Evolutionary conservation across 2,329 filamentous ascomycete genomes (phyloP), one percentile per base, ranked within the genome.

Genomic region (Trichothecium sympodiale): DNA sequence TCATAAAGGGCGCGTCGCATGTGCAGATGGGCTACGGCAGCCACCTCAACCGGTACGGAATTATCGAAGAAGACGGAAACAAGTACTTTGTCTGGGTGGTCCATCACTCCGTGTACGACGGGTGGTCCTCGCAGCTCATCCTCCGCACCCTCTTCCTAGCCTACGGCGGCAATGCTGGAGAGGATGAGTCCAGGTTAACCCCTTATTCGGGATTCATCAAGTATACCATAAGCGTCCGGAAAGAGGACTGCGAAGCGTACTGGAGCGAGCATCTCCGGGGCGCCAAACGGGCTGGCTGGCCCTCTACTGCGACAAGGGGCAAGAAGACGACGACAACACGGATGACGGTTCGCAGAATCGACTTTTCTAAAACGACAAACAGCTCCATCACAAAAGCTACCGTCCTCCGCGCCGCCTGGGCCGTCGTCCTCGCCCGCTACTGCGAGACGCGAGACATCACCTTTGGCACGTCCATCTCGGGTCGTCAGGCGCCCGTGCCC

Each of bases 81-180:
- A 25, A 17, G 8, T 47, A 31, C 6, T 47, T 54, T 12, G 40
- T 49, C 4, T 48, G 44, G 37, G 46, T 45, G 3, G 41, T 42
- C 3, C 51, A 54, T 16, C 52, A 54, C 26, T 41, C 50, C 4
- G 20, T 49, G 1, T 50, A 51, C 26, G 51, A 54, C 28, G 51
- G 49, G 5, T 51, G 46, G 46, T 46, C 45, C 4, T 16, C 39
- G 27, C 23, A 23, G 12, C 35, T 47, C 0, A 36, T 44, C 8
- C 18, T 42, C 9, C 25, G 31, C n/a, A 29, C 28, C 1, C 27
- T 48, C 7, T 16, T 18, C 17, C 10, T 29, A 3, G 25, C 31
- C 13, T 39, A 39, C 9, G 12, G 26, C 35, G 16, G 28, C 8
- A 17, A 16, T 9, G 20, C 18, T 12, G 17, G 12, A 6, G 20